phyloP scores from a whole-genome alignment of 1,284 basidiomycete species.

The Leucoagaricus sp. region DNA sequence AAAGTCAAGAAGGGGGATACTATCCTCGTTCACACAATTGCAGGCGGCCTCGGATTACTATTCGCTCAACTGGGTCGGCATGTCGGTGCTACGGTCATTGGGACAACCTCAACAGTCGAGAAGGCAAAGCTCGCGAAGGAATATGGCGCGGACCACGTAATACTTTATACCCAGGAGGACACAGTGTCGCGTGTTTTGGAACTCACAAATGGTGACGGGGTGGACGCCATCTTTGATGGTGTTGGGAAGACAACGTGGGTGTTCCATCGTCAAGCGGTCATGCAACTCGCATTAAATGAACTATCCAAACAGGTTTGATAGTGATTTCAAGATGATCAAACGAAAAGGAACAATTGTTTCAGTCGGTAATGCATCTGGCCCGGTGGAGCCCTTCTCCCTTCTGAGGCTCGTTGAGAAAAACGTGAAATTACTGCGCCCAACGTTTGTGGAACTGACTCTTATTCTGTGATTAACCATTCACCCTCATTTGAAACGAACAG shows the following conservation, averaged over 20 bases:
- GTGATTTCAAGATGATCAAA: conserved; percentile 79
- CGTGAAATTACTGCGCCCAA: conserved; percentile 75
- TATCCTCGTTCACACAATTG: conserved; percentile 87
- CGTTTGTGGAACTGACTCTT: conserved; percentile 45
- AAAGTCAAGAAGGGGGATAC: conserved; percentile 74
- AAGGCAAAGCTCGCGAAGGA: conserved; percentile 85
- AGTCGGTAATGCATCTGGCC: conserved; percentile 90
- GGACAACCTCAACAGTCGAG: conserved; percentile 85
- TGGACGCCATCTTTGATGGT: conserved; percentile 89
- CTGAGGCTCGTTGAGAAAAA: conserved; percentile 84
- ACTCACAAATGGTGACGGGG: conserved; percentile 82
- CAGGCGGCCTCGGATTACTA: conserved; percentile 73
- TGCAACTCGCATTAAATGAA: not conserved
- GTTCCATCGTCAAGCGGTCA: not conserved
- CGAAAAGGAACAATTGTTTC: conserved; percentile 87
- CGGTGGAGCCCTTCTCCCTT: conserved; percentile 71
- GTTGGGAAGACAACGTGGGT: conserved; percentile 90
- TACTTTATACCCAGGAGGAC: conserved; percentile 77
- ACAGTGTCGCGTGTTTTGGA: conserved; percentile 74
- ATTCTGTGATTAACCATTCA: not conserved
- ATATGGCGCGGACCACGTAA: conserved; percentile 86
- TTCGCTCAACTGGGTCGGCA: conserved; percentile 65
- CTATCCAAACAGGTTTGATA: conserved; percentile 62
- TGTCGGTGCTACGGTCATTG: conserved; percentile 88
- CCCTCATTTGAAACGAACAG: conserved; percentile 42